phyloP scores from a whole-genome alignment of 805 yeast species.

The Yamadazyma scolyti region DNA sequence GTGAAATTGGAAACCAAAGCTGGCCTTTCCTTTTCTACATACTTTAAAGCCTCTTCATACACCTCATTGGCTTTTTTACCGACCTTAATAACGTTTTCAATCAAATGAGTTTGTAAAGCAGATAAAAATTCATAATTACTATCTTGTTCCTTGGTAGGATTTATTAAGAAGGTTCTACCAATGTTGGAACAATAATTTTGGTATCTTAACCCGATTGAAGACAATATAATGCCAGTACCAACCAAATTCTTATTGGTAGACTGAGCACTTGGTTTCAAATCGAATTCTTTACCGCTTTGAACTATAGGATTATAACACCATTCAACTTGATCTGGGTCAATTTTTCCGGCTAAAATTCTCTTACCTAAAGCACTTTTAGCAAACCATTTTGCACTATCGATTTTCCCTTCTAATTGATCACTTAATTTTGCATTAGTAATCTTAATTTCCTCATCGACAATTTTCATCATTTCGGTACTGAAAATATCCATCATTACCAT shows the following conservation, averaged over 20 bases:
- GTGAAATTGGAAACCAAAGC: slow-evolving; percentile 63
- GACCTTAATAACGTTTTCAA: slow-evolving; percentile 51
- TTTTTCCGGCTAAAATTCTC: slow-evolving; percentile 45
- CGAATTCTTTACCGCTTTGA: slow-evolving; percentile 84
- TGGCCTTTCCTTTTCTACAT: slow-evolving; percentile 54
- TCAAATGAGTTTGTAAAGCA: slow-evolving; percentile 64
- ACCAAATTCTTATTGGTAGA: slow-evolving; percentile 61
- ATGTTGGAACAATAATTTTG: slow-evolving; percentile 85
- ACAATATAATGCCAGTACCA: slow-evolving; percentile 72
- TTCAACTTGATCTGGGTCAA: slow-evolving; percentile 76
- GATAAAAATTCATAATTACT: slow-evolving; percentile 73
- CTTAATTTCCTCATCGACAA: slow-evolving; percentile 81
- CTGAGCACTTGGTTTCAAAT: slow-evolving; percentile 77
- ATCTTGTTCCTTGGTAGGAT: slow-evolving; percentile 79
- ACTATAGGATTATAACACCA: slow-evolving; percentile 94
- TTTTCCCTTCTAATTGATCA: slow-evolving; percentile 73
- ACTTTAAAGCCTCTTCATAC: slow-evolving; percentile 60
- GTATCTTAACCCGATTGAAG: slow-evolving; percentile 84
- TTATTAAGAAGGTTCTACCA: slow-evolving; percentile 84
- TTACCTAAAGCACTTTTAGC: slow-evolving; percentile 49
- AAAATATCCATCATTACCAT: slow-evolving; percentile 76
- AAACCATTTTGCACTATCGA: slow-evolving; percentile 71
- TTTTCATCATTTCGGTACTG: slow-evolving; percentile 81
- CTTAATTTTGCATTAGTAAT: slow-evolving; percentile 70
- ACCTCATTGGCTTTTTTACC: slow-evolving; percentile 68